phyloP scores from a whole-genome alignment of 495 filamentous ascomycete genomes.

The Tuber borchii region DNA sequence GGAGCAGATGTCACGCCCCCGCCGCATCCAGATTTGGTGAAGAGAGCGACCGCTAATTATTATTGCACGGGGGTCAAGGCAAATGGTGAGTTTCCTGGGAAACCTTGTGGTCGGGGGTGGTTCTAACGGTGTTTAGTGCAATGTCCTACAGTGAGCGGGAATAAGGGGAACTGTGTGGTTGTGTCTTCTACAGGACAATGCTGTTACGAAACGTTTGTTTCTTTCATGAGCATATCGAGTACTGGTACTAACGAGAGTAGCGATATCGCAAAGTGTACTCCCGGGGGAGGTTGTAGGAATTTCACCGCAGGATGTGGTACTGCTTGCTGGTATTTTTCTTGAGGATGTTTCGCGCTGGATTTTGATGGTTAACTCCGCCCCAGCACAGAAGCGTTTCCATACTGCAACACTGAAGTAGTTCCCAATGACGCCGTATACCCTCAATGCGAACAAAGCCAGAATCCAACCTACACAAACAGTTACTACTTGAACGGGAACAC shows the following conservation, averaged over 20 bases:
- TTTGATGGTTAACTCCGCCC: background rate
- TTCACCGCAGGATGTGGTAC: background rate
- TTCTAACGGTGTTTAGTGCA: background rate
- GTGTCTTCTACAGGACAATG: background rate
- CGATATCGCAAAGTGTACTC: background rate
- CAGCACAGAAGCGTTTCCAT: background rate
- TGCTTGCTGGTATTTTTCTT: background rate
- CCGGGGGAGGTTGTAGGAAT: background rate
- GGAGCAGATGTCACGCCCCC: background rate
- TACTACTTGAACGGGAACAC: constrained; percentile 5
- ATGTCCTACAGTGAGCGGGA: background rate
- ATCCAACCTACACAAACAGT: background rate
- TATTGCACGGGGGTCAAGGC: background rate
- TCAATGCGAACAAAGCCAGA: background rate
- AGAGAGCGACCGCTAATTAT: background rate
- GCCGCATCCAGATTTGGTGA: background rate
- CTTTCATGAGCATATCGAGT: background rate
- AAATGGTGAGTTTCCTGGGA: background rate
- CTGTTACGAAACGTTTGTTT: background rate
- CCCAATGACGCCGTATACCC: background rate
- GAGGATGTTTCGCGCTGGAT: background rate
- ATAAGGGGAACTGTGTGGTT: background rate
- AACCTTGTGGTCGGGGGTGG: background rate
- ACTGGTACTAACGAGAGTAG: background rate
- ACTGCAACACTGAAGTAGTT: background rate